Base-by-base conservation (phyloP, 1,284 basidiomycete species). In the Moesziomyces globuligerus region DNA sequence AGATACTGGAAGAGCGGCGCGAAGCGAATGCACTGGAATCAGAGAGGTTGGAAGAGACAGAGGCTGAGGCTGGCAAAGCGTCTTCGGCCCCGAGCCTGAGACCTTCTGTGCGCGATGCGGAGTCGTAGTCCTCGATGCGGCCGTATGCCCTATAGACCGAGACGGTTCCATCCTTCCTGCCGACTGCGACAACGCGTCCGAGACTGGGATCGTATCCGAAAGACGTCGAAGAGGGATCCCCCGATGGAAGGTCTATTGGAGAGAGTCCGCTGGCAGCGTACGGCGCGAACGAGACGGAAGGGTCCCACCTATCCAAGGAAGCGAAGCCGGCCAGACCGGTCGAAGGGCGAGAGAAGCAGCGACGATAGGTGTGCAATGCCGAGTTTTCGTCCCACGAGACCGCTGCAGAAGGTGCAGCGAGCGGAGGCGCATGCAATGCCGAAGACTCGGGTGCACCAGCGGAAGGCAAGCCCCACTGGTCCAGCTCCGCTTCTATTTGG, bases 311-410 rank as follows among this genome's bases (percentile, higher is more conserved):
- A 26, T 70, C 60, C 40, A 65, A n/a, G 2, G 52, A 51, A 11
- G 45, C 32, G 24, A 43, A 13, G 13, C 8, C 20, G 15, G 15
- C 9, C 1, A n/a, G 23, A 34, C n/a, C 7, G 21, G 18, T 6
- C 7, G 23, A 15, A 18, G 15, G 25, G 2, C 18, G 13, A 15
- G n/a, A 25, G 20, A 45, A 40, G 4, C 56, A 36, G 23, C 46
- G 48, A 1, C 52, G 52, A 20, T 45, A 60, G 60, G 48, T 70
- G 26, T 40, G 39, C 2, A 49, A 41, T 5, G 45, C 39, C 2
- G 67, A 70, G 32, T 64, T 70, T 28, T 70, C 67, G 23, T 70
- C 67, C 56, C 60, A 70, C 1, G 67, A 64, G n/a, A 65, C 45
- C 3, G 67, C 58, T 7, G 60, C 51, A 2, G 52, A 50, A 6